Evolutionary conservation across 352 stramenopile genomes (phyloP).

Genomic region (Pythium aphanidermatum): DNA sequence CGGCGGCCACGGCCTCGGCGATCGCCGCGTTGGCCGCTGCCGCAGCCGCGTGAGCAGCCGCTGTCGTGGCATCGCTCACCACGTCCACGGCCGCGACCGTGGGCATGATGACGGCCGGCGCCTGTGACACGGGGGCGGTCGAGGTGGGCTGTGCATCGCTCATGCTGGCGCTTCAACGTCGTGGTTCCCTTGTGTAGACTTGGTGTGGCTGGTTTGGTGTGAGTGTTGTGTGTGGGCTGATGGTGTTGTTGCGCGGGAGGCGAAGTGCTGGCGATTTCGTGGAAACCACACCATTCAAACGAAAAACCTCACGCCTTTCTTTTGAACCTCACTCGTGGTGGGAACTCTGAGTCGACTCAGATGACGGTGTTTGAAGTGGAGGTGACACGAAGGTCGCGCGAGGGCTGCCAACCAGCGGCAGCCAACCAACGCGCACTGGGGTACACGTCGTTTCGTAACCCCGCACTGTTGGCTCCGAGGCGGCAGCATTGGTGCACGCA

Average conservation of each 20-base stretch:
- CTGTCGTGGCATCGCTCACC: slow-evolving; percentile 18
- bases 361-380: neutral
- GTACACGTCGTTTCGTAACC: slow-evolving; percentile 27
- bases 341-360: too few species aligned
- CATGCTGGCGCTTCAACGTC: slow-evolving; percentile 17
- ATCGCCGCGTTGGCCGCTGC: neutral
- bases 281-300: slow-evolving; percentile 24
- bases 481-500: slow-evolving; percentile 9
- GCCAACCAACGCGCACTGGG: slow-evolving; percentile 22
- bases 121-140: too few species aligned
- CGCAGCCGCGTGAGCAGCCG: neutral
- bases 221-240: slow-evolving; percentile 15
- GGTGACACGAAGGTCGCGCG: slow-evolving; percentile 22
- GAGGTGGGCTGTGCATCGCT: neutral
- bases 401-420: slow-evolving; percentile 19
- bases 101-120: neutral
- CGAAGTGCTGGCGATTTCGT: neutral
- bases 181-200: slow-evolving; percentile 22
- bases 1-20: slow-evolving; percentile 11
- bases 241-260: neutral
- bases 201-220: slow-evolving; percentile 26
- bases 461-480: slow-evolving; percentile 14
- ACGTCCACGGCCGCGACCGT: neutral
- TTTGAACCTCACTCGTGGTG: too few species aligned
- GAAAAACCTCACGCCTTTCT: slow-evolving; percentile 3